phyloP scores from a whole-genome alignment of 441 rosid genomes.

The Erodium trifolium region DNA sequence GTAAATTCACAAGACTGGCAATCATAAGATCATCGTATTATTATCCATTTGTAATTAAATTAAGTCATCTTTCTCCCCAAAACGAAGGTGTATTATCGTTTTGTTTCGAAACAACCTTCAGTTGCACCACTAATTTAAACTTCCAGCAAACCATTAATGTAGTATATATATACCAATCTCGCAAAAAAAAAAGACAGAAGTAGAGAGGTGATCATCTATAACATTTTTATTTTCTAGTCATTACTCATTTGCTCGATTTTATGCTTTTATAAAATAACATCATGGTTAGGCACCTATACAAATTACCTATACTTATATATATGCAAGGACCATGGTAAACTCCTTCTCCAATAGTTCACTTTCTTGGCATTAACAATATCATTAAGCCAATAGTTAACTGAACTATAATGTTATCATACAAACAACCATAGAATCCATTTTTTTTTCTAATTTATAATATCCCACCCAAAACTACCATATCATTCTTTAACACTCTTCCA shows the following conservation, averaged over 20 bases:
- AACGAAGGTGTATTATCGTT: not conserved
- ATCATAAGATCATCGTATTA: too few relatives aligned
- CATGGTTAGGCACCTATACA: too few relatives aligned
- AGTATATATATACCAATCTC: too few relatives aligned
- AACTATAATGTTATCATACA: not conserved
- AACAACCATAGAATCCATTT: not conserved
- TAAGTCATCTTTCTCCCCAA: too few relatives aligned
- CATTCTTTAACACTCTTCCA: not conserved
- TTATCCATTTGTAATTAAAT: too few relatives aligned
- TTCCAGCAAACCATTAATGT: not conserved
- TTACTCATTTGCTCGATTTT: not conserved
- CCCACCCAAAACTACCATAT: not conserved
- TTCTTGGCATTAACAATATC: conserved; percentile 6
- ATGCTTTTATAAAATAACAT: not conserved
- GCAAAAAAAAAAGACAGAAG: too few relatives aligned
- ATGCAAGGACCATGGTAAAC: not conserved
- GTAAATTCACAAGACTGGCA: too few relatives aligned
- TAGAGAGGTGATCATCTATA: too few relatives aligned
- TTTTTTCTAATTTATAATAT: not conserved
- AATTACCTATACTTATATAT: not conserved
- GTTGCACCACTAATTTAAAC: not conserved
- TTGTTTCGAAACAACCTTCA: too few relatives aligned
- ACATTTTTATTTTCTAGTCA: too few relatives aligned
- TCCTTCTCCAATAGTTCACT: not conserved
- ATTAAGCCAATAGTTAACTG: not conserved